Conservation (phyloP, 129 eudicot species). For the Centrapalus pauciflorus region DNA sequence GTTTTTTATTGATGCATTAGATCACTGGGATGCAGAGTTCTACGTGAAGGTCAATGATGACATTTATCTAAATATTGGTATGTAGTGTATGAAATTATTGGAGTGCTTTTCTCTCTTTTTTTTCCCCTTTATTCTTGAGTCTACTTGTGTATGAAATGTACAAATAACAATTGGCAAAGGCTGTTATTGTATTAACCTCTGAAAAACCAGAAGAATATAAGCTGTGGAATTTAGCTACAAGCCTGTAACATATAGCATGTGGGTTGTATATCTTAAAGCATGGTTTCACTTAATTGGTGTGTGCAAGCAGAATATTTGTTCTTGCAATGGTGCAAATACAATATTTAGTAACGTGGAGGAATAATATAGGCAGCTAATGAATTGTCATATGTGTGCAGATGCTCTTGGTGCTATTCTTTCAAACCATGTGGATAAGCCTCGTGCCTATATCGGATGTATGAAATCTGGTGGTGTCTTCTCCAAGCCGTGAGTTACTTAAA, state of each 20-base stretch:
- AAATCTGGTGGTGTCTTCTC: slow-evolving; percentile 89
- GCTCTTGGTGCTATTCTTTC: slow-evolving; percentile 69
- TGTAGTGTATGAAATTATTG: not conserved
- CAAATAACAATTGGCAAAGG: not conserved
- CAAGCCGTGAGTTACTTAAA: slow-evolving; percentile 52
- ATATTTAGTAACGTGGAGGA: not conserved
- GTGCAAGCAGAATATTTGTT: not conserved
- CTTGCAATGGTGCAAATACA: not conserved
- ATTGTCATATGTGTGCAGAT: slow-evolving; percentile 39
- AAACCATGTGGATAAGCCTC: slow-evolving; percentile 62
- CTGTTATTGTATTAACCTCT: too few relatives aligned
- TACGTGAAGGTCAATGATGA: slow-evolving; percentile 86
- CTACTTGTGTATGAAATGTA: slow-evolving; percentile 6
- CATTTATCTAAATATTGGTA: slow-evolving; percentile 78
- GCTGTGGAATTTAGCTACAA: too few relatives aligned
- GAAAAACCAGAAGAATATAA: too few relatives aligned
- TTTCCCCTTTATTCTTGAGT: not conserved
- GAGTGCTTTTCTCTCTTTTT: not conserved
- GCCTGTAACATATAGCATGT: too few relatives aligned
- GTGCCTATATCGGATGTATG: slow-evolving; percentile 89
- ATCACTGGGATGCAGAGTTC: slow-evolving; percentile 89
- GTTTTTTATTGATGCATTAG: slow-evolving; percentile 55
- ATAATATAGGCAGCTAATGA: not conserved
- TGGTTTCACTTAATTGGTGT: not conserved
- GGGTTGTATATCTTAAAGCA: too few relatives aligned